Base-by-base conservation (phyloP, 306 rosid genomes). In the Notholithocarpus densiflorus region DNA sequence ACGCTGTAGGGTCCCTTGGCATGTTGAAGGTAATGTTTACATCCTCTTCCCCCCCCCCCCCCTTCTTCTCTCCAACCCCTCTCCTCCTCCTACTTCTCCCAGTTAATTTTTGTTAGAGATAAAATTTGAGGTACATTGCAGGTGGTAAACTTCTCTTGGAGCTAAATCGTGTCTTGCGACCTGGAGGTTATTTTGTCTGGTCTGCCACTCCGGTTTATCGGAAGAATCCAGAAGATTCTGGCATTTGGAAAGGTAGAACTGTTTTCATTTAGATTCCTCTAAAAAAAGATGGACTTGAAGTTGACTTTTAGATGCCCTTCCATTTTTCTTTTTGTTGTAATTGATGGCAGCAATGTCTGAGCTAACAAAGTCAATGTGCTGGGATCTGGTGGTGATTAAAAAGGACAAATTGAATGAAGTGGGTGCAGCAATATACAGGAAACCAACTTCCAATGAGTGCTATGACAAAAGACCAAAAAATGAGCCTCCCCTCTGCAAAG, bases 1-100 rank as follows among this genome's bases (percentile, higher is more conserved):
- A 6, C 98, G 97, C 34, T 93, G 98, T 81, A 91, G 98, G 88
- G 98, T 93, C 78, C 97, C 98, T 81, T 93, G 98, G 98, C 98
- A 93, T 78, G 45, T 82, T 83, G 98, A 93, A 87, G 98, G 98
- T 93, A 71, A 60, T 31, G 53, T 75, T 18, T 12, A 52, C 48
- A 56, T 43, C 18, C 52, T 54, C 57, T 32, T 61, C 52, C 32
- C 71, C 13, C 55, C 24, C n/a, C 62, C 56, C 27, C 62, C 55
- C 53, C 0, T 8, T 0, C 32, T 37, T 43, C 56, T 2, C 32
- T n/a, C 70, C 62, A 17, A 65, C 72, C 37, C 32, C n/a, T 73
- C 37, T 71, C n/a, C 59, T 48, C 23, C 72, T 56, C 56, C n/a
- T n/a, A 24, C 26, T 59, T 7, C 57, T 45, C 68, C 69, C 57